Percentiles rank a stretch among this genome's conserved stretches.
Evolutionary conservation across 495 filamentous ascomycete species (phyloP).

Genomic region (Immersiella caudata): DNA sequence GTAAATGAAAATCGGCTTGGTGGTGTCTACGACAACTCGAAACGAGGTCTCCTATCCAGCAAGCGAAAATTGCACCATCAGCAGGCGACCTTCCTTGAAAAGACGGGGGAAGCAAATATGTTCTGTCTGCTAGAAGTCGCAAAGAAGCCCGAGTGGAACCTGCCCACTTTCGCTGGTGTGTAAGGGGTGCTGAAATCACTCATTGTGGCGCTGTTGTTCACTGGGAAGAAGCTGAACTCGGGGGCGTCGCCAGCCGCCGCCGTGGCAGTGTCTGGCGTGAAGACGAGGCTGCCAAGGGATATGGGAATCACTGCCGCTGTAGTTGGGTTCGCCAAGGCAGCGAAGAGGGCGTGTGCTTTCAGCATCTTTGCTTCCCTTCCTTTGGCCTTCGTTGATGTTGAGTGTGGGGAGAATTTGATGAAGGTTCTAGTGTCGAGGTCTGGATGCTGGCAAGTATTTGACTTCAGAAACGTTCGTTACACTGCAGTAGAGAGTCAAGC

Average conservation of each 20-base stretch:
- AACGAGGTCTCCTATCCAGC: background rate
- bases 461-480: too few species aligned
- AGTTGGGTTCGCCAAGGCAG: background rate
- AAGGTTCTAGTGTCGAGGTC: too few species aligned
- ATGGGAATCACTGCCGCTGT: background rate
- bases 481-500: too few species aligned
- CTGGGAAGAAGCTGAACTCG: constrained; percentile 2
- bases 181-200: background rate
- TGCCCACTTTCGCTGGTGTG: constrained; percentile 1
- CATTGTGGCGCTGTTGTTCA: background rate
- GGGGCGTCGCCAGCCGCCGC: background rate
- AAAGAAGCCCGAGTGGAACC: constrained; percentile 1
- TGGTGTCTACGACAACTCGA: background rate
- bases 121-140: background rate
- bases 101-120: background rate
- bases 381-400: too few species aligned
- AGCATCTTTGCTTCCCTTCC: too few species aligned
- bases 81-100: background rate
- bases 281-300: background rate
- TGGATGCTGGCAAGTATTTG: too few species aligned
- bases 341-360: too few species aligned
- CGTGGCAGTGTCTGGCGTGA: background rate
- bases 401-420: too few species aligned
- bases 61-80: background rate
- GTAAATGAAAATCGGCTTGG: constrained; percentile 3